Evolutionary conservation across 2,329 filamentous ascomycete species (phyloP).

Genomic region (Didymella arachidicola): DNA sequence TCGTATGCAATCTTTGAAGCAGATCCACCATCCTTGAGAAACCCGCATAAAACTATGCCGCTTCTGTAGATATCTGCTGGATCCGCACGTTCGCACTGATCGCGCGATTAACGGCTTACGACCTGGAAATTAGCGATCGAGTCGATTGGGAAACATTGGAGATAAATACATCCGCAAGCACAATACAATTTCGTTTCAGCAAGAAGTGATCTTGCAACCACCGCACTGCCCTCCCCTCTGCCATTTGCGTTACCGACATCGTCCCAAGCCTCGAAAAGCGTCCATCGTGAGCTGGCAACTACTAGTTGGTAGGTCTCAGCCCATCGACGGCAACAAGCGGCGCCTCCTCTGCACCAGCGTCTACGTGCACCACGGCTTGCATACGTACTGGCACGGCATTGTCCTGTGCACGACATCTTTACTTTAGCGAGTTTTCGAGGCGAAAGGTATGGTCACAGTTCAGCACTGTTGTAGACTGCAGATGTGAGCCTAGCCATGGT

Average conservation of each 20-base stretch:
- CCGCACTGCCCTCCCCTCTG: background rate
- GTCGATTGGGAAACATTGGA: background rate
- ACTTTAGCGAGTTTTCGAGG: background rate
- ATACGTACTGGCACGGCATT: constrained; percentile 1
- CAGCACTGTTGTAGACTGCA: background rate
- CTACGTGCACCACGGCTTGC: background rate
- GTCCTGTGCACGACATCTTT: constrained; percentile 4
- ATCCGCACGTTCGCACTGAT: background rate
- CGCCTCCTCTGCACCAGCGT: constrained; percentile 5
- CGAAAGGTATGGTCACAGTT: background rate
- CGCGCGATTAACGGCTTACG: background rate
- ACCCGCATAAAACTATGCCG: background rate
- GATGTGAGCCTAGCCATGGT: background rate
- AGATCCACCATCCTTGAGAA: background rate
- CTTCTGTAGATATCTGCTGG: background rate
- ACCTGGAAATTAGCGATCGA: background rate
- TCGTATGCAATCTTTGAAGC: background rate
- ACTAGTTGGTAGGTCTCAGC: background rate
- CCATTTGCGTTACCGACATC: background rate
- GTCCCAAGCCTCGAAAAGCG: background rate
- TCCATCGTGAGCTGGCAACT: background rate
- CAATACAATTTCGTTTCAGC: too few relatives aligned
- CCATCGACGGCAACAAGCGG: background rate
- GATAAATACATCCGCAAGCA: background rate
- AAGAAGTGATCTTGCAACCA: background rate